These are phyloP conservation scores for Cyclotella cryptica DNA, from an alignment of 108 stramenopile genomes.

Conservation along the genomic window DNA sequence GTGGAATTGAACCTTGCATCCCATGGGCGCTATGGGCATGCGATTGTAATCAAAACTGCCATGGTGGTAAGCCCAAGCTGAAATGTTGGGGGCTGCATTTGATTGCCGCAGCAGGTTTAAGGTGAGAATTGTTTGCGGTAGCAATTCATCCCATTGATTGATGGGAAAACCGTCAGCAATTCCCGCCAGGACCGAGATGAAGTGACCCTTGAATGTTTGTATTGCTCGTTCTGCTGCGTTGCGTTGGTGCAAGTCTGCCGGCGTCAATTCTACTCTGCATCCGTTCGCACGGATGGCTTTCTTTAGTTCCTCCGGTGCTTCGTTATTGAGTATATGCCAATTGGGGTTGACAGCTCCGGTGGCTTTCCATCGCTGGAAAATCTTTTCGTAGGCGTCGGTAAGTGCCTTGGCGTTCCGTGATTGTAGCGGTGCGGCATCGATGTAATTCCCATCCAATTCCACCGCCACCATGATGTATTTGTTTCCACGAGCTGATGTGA, in stretches of 20 bases:
- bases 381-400: slow-evolving; percentile 20
- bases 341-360: slow-evolving; percentile 16
- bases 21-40: slow-evolving; percentile 58
- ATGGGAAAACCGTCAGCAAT: slow-evolving; percentile 28
- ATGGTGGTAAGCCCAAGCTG: slow-evolving; percentile 21
- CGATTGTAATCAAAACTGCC: slow-evolving; percentile 51
- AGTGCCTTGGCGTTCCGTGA: slow-evolving; percentile 17
- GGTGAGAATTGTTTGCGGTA: slow-evolving; percentile 29
- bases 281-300: slow-evolving; percentile 10
- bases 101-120: slow-evolving; percentile 47
- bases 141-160: slow-evolving; percentile 13
- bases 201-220: slow-evolving; percentile 63
- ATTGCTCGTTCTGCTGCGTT: slow-evolving; percentile 68
- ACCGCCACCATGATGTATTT: slow-evolving; percentile 24
- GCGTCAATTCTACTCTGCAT: slow-evolving; percentile 44
- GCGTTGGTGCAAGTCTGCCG: slow-evolving; percentile 33
- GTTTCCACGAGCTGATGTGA: slow-evolving; percentile 14
- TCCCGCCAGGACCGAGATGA: slow-evolving; percentile 49
- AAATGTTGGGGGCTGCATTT: slow-evolving; percentile 39
- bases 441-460: slow-evolving; percentile 34
- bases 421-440: slow-evolving; percentile 28
- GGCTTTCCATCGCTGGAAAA: slow-evolving; percentile 17
- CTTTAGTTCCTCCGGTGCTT: slow-evolving; percentile 14
- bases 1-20: slow-evolving; percentile 38
- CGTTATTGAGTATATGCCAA: slow-evolving; percentile 28